Percentiles rank a stretch among this genome's conserved stretches.
Conservation (phyloP, 345 rosid genomes). For the Murraya paniculata region DNA sequence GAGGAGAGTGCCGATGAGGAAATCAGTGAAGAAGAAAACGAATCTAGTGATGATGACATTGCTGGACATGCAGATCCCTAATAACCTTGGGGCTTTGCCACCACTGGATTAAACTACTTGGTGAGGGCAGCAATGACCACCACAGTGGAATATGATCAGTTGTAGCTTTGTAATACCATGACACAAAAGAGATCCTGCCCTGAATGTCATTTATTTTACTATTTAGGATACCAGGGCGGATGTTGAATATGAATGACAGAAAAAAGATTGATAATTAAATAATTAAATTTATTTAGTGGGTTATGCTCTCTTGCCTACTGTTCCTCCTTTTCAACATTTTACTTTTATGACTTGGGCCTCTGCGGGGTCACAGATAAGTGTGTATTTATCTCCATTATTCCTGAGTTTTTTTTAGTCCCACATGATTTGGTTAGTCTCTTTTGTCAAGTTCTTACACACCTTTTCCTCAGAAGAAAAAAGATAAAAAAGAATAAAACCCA, state of each 20-base stretch:
- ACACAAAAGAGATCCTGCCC: slow-evolving; percentile 4
- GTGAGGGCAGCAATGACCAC: slow-evolving; percentile 10
- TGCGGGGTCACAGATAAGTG: background rate
- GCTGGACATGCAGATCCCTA: slow-evolving; percentile 62
- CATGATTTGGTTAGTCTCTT: background rate
- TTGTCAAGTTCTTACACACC: background rate
- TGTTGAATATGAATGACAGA: slow-evolving; percentile 5
- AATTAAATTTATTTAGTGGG: slow-evolving; percentile 1
- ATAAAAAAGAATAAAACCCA: background rate
- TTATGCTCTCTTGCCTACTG: background rate
- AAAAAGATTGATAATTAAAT: slow-evolving; percentile 14
- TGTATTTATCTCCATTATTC: background rate
- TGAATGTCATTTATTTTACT: slow-evolving; percentile 13
- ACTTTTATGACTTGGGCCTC: background rate
- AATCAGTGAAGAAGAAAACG: slow-evolving; percentile 39
- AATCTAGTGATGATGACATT: slow-evolving; percentile 55
- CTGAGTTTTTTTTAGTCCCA: background rate
- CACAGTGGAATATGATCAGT: slow-evolving; percentile 1
- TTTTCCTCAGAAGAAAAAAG: background rate
- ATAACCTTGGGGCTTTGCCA: slow-evolving; percentile 1
- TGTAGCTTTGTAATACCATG: slow-evolving; percentile 24
- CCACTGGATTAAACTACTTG: slow-evolving; percentile 1
- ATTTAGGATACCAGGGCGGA: background rate
- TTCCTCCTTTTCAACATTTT: background rate
- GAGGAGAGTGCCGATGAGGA: slow-evolving; percentile 50